Conservation (phyloP, 108 stramenopile genomes). For the Cylindrotheca fusiformis region DNA sequence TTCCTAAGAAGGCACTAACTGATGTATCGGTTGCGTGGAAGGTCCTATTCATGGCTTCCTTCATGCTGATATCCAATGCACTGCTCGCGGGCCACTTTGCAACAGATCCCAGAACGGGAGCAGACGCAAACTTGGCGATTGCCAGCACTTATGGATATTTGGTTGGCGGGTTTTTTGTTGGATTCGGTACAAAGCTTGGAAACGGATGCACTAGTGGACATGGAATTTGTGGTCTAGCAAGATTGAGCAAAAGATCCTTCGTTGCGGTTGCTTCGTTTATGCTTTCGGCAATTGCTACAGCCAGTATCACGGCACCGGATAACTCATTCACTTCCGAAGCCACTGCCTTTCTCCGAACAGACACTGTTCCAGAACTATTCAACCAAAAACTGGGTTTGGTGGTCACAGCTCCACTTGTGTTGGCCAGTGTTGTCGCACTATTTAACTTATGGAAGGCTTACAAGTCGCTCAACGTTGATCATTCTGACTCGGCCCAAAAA, state of each 20-base stretch:
- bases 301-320: constrained; percentile 19
- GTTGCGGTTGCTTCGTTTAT: constrained; percentile 80
- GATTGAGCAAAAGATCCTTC: constrained; percentile 65
- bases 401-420: not conserved
- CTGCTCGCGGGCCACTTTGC: constrained; percentile 23
- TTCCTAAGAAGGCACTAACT: constrained; percentile 30
- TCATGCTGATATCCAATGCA: constrained; percentile 33
- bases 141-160: constrained; percentile 36
- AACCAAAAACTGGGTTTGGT: not conserved
- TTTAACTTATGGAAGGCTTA: not conserved
- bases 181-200: constrained; percentile 67
- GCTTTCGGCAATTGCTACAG: constrained; percentile 49
- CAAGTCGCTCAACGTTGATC: not conserved
- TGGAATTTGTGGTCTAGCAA: constrained; percentile 78
- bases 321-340: not conserved
- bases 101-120: constrained; percentile 6
- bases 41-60: constrained; percentile 49
- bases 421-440: not conserved
- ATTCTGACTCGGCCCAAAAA: not conserved
- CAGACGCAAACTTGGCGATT: constrained; percentile 8
- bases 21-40: constrained; percentile 48
- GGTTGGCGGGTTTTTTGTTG: constrained; percentile 65
- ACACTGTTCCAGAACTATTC: constrained; percentile 4
- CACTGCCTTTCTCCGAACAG: constrained; percentile 11
- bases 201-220: constrained; percentile 80